phyloP scores from a whole-genome alignment of 2,329 filamentous ascomycete genomes.

The Hymenoscyphus fraxineus region DNA sequence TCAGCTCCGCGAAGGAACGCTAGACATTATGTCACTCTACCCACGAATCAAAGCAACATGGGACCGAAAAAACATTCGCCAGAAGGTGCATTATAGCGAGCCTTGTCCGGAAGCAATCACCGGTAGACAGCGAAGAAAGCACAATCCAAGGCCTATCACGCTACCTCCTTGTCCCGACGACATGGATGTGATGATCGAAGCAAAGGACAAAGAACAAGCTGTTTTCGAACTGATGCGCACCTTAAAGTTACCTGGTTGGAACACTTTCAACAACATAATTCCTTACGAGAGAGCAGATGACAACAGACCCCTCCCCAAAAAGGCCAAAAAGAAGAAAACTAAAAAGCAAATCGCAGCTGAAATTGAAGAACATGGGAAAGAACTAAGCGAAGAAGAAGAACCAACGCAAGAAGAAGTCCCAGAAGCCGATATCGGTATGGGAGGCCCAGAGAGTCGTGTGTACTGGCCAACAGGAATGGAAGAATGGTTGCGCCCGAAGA shows the following conservation, averaged over 20 bases:
- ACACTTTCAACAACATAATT: constrained; percentile 71
- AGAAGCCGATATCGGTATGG: constrained; percentile 75
- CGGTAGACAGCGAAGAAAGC: constrained; percentile 73
- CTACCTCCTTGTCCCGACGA: constrained; percentile 76
- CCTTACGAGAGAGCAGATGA: constrained; percentile 76
- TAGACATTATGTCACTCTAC: constrained; percentile 72
- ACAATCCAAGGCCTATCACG: constrained; percentile 72
- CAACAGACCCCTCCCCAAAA: constrained; percentile 53
- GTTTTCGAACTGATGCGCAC: constrained; percentile 91
- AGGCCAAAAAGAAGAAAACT: constrained; percentile 40
- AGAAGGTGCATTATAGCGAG: constrained; percentile 98
- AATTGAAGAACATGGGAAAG: constrained; percentile 33
- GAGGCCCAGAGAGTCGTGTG: constrained; percentile 73
- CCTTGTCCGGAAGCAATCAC: constrained; percentile 73
- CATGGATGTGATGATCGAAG: constrained; percentile 99
- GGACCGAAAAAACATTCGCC: constrained; percentile 76
- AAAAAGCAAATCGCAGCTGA: constrained; percentile 38
- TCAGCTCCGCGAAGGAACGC: constrained; percentile 75
- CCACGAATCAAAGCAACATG: constrained; percentile 79
- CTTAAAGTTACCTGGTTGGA: constrained; percentile 77
- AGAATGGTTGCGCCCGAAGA: constrained; percentile 81
- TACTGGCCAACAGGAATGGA: constrained; percentile 92
- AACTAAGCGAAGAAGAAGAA: constrained; percentile 37
- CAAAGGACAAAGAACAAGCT: constrained; percentile 96
- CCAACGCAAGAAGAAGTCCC: constrained; percentile 39